Evolutionary conservation across 805 yeast species (phyloP).

Genomic region (Candida insectorum): DNA sequence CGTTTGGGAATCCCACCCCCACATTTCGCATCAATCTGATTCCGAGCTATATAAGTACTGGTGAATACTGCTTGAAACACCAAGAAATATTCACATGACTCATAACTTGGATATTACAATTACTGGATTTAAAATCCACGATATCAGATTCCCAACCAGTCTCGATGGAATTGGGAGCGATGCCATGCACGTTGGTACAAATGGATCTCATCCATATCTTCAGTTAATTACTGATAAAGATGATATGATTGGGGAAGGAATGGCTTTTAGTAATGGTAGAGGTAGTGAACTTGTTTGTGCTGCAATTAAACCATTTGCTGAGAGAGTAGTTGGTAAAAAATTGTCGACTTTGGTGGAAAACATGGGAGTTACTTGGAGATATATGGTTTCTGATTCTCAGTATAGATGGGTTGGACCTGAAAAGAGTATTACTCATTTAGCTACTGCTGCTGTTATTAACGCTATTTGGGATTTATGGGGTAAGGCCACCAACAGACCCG

Average conservation of each 20-base stretch:
- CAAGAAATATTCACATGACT: too few species aligned
- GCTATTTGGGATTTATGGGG: constrained; percentile 46
- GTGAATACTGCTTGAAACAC: too few species aligned
- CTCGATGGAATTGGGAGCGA: constrained; percentile 39
- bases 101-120: constrained; percentile 18
- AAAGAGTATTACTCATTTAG: constrained; percentile 40
- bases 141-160: constrained; percentile 37
- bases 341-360: constrained; percentile 28
- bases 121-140: constrained; percentile 25
- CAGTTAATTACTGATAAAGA: constrained; percentile 24
- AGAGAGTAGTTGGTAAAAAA: constrained; percentile 28
- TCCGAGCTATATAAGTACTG: too few species aligned
- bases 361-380: constrained; percentile 40
- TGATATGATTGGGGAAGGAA: constrained; percentile 33
- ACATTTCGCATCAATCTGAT: too few species aligned
- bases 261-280: constrained; percentile 29
- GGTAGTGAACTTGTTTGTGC: constrained; percentile 13
- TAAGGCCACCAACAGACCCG: constrained; percentile 31
- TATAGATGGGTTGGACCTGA: constrained; percentile 47
- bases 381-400: constrained; percentile 37
- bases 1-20: too few species aligned
- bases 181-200: constrained; percentile 39
- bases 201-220: constrained; percentile 39
- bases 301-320: constrained; percentile 36
- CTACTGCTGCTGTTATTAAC: constrained; percentile 38